A percentile compares a stretch with the other conserved stretches of the same genome.
Conservation (phyloP, 441 rosid genomes). For the Populus hybrid region DNA sequence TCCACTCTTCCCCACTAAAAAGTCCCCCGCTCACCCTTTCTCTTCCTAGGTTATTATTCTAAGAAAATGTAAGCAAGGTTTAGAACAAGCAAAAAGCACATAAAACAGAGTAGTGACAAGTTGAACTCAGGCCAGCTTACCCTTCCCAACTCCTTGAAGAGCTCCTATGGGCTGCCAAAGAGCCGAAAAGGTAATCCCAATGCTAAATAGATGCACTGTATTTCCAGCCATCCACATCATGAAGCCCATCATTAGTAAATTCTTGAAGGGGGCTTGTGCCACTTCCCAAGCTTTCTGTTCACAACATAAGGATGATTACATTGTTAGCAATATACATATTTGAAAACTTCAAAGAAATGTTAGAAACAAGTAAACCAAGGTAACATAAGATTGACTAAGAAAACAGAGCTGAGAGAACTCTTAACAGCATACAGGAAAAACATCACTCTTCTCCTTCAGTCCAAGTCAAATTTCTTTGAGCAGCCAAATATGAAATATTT, state of each 20-base stretch:
- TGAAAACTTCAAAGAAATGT: background rate
- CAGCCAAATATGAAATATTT: background rate
- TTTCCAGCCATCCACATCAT: constrained; percentile 99
- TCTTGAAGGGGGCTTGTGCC: constrained; percentile 97
- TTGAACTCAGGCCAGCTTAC: constrained; percentile 38
- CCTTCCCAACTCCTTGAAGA: constrained; percentile 92
- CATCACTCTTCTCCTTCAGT: background rate
- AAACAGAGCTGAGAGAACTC: background rate
- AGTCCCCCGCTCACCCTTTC: background rate
- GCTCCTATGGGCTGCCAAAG: constrained; percentile 98
- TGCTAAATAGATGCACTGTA: constrained; percentile 96
- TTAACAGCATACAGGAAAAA: constrained; percentile 1
- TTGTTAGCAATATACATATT: constrained; percentile 6
- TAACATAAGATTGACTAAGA: background rate
- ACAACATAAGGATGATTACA: background rate
- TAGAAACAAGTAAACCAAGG: background rate
- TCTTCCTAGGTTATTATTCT: background rate
- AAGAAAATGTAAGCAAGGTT: background rate
- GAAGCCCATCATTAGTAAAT: constrained; percentile 98
- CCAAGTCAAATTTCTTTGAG: background rate
- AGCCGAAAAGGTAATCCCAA: constrained; percentile 97
- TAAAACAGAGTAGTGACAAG: background rate
- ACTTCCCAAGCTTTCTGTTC: constrained; percentile 99
- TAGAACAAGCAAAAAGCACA: background rate
- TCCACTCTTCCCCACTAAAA: background rate